Conservation (phyloP, 257 asterid genomes). For the Marsdenia floribunda region DNA sequence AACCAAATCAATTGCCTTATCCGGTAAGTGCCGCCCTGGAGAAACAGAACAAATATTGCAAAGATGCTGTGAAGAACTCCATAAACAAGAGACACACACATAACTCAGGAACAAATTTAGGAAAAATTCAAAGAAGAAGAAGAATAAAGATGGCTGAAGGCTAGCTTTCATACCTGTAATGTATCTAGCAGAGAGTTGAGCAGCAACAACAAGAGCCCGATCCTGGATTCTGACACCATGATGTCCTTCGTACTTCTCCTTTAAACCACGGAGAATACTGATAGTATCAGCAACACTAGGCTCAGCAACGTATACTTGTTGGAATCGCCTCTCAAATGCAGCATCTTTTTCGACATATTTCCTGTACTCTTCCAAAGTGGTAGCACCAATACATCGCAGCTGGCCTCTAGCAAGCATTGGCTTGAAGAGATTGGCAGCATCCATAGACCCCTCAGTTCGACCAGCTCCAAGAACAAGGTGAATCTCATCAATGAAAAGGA, state of each 20-base stretch:
- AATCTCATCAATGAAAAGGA: constrained; percentile 36
- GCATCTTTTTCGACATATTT: constrained; percentile 38
- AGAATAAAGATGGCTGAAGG: neutral
- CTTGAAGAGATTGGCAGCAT: constrained; percentile 35
- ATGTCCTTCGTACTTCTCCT: constrained; percentile 34
- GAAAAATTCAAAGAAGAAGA: neutral
- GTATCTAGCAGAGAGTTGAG: constrained; percentile 30
- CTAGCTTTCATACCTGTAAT: constrained; percentile 23
- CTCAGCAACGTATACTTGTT: constrained; percentile 37
- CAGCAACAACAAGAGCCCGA: constrained; percentile 34
- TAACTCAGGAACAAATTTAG: neutral
- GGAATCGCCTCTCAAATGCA: constrained; percentile 38
- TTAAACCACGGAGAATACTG: constrained; percentile 33
- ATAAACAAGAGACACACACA: neutral
- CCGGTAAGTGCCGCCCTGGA: constrained; percentile 30
- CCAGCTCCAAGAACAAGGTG: constrained; percentile 36
- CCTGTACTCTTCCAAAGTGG: constrained; percentile 32
- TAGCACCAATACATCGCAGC: constrained; percentile 37
- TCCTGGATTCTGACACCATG: constrained; percentile 35
- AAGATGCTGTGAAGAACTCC: neutral
- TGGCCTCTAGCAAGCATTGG: constrained; percentile 38
- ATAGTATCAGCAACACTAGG: constrained; percentile 33
- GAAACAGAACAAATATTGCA: neutral
- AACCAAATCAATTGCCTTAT: constrained; percentile 36
- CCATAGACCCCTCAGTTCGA: constrained; percentile 33